A percentile compares a stretch with the other conserved stretches of the same genome.
phyloP scores from a whole-genome alignment of 495 filamentous ascomycete genomes.

The Penicillium taxi region DNA sequence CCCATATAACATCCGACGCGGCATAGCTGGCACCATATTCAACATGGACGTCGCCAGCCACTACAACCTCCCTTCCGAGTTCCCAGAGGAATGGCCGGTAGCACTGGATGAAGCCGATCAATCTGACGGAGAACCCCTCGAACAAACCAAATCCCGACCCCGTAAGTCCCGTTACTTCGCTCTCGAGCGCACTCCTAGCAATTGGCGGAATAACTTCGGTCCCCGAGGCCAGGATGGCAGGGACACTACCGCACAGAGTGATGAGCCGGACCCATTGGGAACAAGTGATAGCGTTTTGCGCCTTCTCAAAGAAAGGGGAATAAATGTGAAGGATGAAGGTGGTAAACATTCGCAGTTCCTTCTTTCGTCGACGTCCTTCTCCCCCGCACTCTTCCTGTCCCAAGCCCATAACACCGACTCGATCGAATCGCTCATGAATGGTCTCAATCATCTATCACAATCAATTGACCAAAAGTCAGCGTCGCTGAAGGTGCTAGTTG shows the following conservation, averaged over 20 bases:
- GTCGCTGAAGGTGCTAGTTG: conserved; percentile 87
- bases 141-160: conserved; percentile 44
- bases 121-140: conserved; percentile 53
- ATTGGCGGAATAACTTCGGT: conserved; percentile 58
- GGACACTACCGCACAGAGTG: conserved; percentile 68
- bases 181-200: conserved; percentile 64
- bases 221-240: conserved; percentile 60
- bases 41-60: conserved; percentile 75
- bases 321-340: conserved; percentile 79
- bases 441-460: conserved; percentile 70
- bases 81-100: conserved; percentile 77
- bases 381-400: conserved; percentile 80
- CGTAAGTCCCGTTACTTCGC: conserved; percentile 78
- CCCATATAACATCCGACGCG: too few relatives aligned
- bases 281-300: conserved; percentile 74
- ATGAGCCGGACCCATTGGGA: conserved; percentile 88
- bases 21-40: conserved; percentile 35
- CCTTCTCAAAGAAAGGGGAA: conserved; percentile 61
- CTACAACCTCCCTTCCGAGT: conserved; percentile 76
- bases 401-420: conserved; percentile 81
- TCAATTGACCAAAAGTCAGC: conserved; percentile 98
- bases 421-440: conserved; percentile 67
- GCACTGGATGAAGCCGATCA: conserved; percentile 67
- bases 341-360: conserved; percentile 83
- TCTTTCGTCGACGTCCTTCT: conserved; percentile 90